phyloP scores from a whole-genome alignment of 2,329 filamentous ascomycete species.

The Capronia coronata region DNA sequence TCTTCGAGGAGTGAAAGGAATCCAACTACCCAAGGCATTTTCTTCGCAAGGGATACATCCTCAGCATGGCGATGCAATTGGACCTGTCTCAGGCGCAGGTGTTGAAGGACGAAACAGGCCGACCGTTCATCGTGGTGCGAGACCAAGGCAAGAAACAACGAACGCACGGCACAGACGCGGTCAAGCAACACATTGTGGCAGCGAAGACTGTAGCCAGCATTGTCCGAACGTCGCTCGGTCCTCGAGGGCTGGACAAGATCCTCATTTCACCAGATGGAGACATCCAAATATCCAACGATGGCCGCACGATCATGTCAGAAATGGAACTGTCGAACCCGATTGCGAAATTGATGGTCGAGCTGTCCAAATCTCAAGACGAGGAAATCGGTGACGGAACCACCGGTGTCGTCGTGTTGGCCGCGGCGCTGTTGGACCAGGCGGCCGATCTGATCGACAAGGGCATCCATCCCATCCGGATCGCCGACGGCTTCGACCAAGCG shows the following conservation, averaged over 20 bases:
- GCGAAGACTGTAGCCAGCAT: slow-evolving; percentile 94
- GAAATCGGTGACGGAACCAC: slow-evolving; percentile 98
- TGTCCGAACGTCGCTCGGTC: slow-evolving; percentile 93
- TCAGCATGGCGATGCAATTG: slow-evolving; percentile 25
- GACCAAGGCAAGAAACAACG: slow-evolving; percentile 98
- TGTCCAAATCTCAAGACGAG: slow-evolving; percentile 97
- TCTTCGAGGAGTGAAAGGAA: too few relatives aligned
- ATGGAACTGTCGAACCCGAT: slow-evolving; percentile 99
- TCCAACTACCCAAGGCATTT: too few relatives aligned
- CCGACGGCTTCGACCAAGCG: slow-evolving; percentile 94
- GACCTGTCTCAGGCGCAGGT: slow-evolving; percentile 50
- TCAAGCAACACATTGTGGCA: slow-evolving; percentile 96
- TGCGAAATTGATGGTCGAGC: slow-evolving; percentile 89
- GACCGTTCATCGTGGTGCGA: slow-evolving; percentile 96
- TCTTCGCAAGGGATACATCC: too few relatives aligned
- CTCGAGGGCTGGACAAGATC: slow-evolving; percentile 96
- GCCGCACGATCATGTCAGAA: slow-evolving; percentile 88
- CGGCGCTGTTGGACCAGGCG: slow-evolving; percentile 90
- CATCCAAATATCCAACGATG: slow-evolving; percentile 98
- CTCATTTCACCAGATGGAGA: slow-evolving; percentile 97
- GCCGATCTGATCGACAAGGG: slow-evolving; percentile 99
- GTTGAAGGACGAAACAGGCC: slow-evolving; percentile 94
- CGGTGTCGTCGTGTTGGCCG: slow-evolving; percentile 91
- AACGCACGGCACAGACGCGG: slow-evolving; percentile 90
- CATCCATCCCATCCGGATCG: slow-evolving; percentile 97